phyloP scores from a whole-genome alignment of 1,284 basidiomycete genomes.

The Kwoniella shivajii region DNA sequence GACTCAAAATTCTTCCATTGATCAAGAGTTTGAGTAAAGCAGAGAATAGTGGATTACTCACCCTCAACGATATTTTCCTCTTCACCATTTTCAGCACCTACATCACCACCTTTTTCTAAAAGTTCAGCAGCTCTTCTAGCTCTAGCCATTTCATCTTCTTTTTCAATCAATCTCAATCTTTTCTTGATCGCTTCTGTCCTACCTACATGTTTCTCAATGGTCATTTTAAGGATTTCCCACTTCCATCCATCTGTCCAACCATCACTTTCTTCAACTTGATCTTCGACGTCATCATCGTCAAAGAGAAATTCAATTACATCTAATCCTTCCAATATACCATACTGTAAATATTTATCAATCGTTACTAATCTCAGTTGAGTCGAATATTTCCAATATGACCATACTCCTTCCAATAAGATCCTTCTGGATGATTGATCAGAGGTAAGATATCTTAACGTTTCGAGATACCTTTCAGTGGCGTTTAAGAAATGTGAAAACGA shows the following conservation, averaged over 20 bases:
- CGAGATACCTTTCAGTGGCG: constrained; percentile 95
- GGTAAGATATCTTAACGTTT: constrained; percentile 74
- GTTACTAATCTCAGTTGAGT: constrained; percentile 86
- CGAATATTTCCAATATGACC: constrained; percentile 76
- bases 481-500: constrained; percentile 99
- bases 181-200: constrained; percentile 73
- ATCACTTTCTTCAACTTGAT: constrained; percentile 50
- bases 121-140: constrained; percentile 65
- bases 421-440: constrained; percentile 58
- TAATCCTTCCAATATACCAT: constrained; percentile 91
- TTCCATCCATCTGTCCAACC: constrained; percentile 64
- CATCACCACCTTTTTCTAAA: constrained; percentile 45
- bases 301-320: constrained; percentile 91
- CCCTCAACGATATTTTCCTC: constrained; percentile 34
- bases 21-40: neutral
- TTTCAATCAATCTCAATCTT: constrained; percentile 70
- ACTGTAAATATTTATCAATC: constrained; percentile 97
- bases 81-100: constrained; percentile 26
- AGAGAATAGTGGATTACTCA: constrained; percentile 16
- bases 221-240: constrained; percentile 80
- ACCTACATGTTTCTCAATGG: constrained; percentile 81
- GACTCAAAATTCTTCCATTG: neutral
- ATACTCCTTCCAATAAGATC: constrained; percentile 71
- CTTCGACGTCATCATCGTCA: constrained; percentile 43
- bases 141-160: constrained; percentile 81